Evolutionary conservation across 176 grass and related monocot species (phyloP).

Genomic region (Zoysia pacifica): DNA sequence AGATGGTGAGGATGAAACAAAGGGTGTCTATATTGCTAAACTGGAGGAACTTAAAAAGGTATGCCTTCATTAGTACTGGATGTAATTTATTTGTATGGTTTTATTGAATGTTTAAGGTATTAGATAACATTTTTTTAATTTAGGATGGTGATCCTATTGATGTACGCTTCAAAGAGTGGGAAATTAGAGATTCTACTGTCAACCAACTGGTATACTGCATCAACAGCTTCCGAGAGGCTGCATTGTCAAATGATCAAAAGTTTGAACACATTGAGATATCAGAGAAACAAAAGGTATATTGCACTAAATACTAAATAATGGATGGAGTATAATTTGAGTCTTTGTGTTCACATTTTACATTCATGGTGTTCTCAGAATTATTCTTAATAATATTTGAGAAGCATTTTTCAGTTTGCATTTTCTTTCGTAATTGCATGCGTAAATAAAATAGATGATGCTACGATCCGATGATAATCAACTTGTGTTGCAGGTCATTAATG

Average conservation of each 20-base stretch:
- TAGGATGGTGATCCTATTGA: conserved; percentile 83
- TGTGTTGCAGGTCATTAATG: conserved; percentile 57
- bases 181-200: conserved; percentile 43
- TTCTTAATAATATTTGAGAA: conserved; percentile 1
- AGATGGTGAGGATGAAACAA: conserved; percentile 93
- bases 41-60: conserved; percentile 90
- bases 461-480: not conserved
- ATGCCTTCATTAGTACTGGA: not conserved
- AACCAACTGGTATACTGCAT: conserved; percentile 69
- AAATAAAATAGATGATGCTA: not conserved
- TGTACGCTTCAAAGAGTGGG: conserved; percentile 62
- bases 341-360: too few species aligned
- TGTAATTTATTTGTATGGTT: not conserved
- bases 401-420: conserved; percentile 5
- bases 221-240: conserved; percentile 77
- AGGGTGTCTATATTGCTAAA: conserved; percentile 91
- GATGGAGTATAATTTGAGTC: not conserved
- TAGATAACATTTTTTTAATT: conserved; percentile 4
- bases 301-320: not conserved
- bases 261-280: conserved; percentile 85
- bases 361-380: too few species aligned
- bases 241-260: conserved; percentile 62
- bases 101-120: not conserved
- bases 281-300: conserved; percentile 86
- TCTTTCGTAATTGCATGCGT: not conserved